These are phyloP conservation scores for Margaritispora aquatica DNA, from an alignment of 495 filamentous ascomycete species.

Conservation along the genomic window DNA sequence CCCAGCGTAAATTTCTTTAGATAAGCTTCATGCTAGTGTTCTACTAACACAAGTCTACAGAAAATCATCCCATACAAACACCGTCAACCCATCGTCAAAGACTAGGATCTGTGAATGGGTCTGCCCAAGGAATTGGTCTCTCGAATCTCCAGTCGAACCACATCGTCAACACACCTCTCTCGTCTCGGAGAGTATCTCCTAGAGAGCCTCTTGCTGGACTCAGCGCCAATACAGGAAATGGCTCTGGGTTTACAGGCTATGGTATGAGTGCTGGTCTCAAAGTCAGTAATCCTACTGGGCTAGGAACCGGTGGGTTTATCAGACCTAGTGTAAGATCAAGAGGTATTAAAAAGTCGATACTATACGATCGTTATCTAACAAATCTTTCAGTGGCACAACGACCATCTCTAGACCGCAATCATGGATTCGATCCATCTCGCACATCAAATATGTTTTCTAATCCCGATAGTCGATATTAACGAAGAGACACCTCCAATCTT, in stretches of 20 bases:
- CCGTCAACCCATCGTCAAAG: slow-evolving; percentile 21
- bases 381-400: slow-evolving; percentile 17
- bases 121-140: slow-evolving; percentile 9
- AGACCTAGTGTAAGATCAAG: slow-evolving; percentile 16
- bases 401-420: neutral
- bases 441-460: slow-evolving; percentile 10
- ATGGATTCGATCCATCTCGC: neutral
- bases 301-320: neutral
- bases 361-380: neutral
- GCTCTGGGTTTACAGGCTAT: slow-evolving; percentile 29
- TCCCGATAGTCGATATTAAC: slow-evolving; percentile 7
- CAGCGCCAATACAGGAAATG: slow-evolving; percentile 22
- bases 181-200: slow-evolving; percentile 19
- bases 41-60: too few species aligned
- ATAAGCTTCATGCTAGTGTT: too few species aligned
- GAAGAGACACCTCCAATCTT: neutral
- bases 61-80: slow-evolving; percentile 15
- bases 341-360: too few species aligned
- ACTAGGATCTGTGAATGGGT: neutral
- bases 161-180: slow-evolving; percentile 8
- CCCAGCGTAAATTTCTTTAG: slow-evolving; percentile 2
- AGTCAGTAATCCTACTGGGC: slow-evolving; percentile 23
- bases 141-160: slow-evolving; percentile 11
- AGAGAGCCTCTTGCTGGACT: slow-evolving; percentile 26
- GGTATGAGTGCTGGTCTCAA: slow-evolving; percentile 44